Base-by-base conservation (phyloP, 106 monocot species). In the Phalaenopsis equestris region DNA sequence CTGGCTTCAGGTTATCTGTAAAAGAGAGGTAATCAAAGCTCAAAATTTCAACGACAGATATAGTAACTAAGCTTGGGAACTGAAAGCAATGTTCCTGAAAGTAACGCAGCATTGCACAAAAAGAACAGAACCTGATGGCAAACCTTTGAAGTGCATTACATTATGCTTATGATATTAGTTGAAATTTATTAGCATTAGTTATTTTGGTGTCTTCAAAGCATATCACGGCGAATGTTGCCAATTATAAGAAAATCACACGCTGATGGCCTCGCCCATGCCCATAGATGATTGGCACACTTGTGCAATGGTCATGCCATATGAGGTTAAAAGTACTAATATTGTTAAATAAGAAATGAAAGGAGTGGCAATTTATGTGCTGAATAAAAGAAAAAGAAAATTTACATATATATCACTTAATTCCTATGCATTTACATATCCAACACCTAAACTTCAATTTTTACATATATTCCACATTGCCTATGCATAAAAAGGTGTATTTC, bases 1-100 rank as follows among this genome's bases (percentile, higher is more conserved):
- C 90, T 16, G 92, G 85, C 42, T 49, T 94, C 92, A 97, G 87
- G 78, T 79, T 84, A 77, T 94, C 96, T 97, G 86, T 39, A 82
- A 65, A 30, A 74, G 23, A 79, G 43, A 15, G 30, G 17, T 17
- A 76, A 52, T 48, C 9, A 21, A 76, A 52, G 48, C 23, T 74
- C 45, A n/a, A 43, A 74, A 74, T 45, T 42, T 61, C 38, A 70
- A 70, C 12, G 37, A 19, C 39, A 70, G n/a, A 70, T 39, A 45
- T 45, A 39, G 36, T 70, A 45, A 74, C 17, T 45, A 42, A 21
- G 36, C 12, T 74, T 18, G 8, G 42, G 43, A 74, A 74, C 36
- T 74, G 18, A 6, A 43, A 74, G 43, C 72, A 72, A 72, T 0
- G 41, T 42, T 8, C 6, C 42, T n/a, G n/a, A 49, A 38, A 52